Evolutionary conservation across 2,329 filamentous ascomycete species (phyloP), one percentile per base, ranked within the genome.

Genomic region (Fusarium lyarnte): DNA sequence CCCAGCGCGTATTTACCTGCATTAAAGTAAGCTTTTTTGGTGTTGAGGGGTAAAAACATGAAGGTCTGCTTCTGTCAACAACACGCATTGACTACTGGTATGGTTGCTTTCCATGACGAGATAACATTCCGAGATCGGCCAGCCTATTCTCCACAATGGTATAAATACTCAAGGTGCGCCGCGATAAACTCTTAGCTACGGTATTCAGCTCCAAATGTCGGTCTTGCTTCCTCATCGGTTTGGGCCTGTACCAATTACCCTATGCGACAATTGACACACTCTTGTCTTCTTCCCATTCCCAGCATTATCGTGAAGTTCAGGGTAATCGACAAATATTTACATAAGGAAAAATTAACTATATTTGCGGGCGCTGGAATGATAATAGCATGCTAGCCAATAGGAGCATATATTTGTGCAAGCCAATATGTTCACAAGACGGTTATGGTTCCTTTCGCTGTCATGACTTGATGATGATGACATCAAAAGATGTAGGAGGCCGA

Each of bases 61-160:
- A 9, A 27, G 23, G 14, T 53, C 9, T 27, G 33, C 23, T 9
- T 9, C 33, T 10, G 12, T 38, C 23, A n/a, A 36, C 31, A 16
- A 12, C 49, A 23, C 23, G 0, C 27, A n/a, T 16, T 2, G 11
- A 35, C 47, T n/a, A 4, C 46, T 25, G 12, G 7, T 51, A 25
- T 14, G 5, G 9, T 11, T 16, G 6, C 12, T 19, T 13, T 33
- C 3, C 19, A 6, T n/a, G 5, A 13, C 13, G 49, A 23, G 23
- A 52, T 38, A 27, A 21, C 13, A 6, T 38, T 13, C 49, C 19
- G 49, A 52, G 23, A 38, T 27, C 35, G 49, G 31, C 19, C 33
- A 27, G 23, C 17, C n/a, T 4, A 14, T 4, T 21, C 7, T 21
- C 23, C 0, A 12, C 8, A 25, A 16, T 12, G 3, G 29, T 3